These are phyloP conservation scores for Globisporangium spinosum DNA, from an alignment of 352 stramenopile species.

Conservation along the genomic window DNA sequence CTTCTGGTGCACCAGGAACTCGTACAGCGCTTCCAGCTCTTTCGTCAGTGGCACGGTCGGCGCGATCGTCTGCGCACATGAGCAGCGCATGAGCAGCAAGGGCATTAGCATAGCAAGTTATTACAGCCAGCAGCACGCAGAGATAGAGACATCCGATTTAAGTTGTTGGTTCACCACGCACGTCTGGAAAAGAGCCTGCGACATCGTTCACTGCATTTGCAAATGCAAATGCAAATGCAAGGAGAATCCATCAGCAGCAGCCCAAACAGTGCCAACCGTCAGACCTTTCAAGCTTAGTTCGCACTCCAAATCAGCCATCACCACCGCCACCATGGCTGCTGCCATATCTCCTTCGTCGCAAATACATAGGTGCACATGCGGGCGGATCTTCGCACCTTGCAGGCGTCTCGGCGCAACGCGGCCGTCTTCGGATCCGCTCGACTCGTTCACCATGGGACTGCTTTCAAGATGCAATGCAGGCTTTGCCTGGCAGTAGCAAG, in stretches of 20 bases:
- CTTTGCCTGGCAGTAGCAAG: too few relatives aligned
- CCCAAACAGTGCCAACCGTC: not conserved
- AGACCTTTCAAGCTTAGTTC: not conserved
- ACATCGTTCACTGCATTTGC: conserved; percentile 2
- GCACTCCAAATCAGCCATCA: not conserved
- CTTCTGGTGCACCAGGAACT: conserved; percentile 58
- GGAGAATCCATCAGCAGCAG: not conserved
- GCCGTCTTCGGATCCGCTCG: conserved; percentile 2
- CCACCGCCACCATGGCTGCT: not conserved
- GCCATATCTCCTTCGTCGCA: too few relatives aligned
- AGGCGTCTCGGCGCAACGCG: not conserved
- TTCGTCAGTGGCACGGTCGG: conserved; percentile 44
- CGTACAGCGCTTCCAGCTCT: conserved; percentile 50
- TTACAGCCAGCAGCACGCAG: not conserved
- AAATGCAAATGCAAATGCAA: not conserved
- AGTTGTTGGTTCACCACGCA: conserved; percentile 5
- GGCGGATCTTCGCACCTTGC: not conserved
- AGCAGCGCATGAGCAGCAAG: not conserved
- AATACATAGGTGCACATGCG: too few relatives aligned
- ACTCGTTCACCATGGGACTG: not conserved
- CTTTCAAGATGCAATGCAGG: not conserved
- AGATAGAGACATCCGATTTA: not conserved
- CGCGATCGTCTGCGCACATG: conserved; percentile 36
- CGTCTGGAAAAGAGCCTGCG: conserved; percentile 23
- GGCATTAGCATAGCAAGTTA: not conserved